A percentile compares a stretch with the other conserved stretches of the same genome.
These are phyloP conservation scores for Lactifluus piperatus DNA, from an alignment of 768 basidiomycete genomes.

Conservation along the genomic window DNA sequence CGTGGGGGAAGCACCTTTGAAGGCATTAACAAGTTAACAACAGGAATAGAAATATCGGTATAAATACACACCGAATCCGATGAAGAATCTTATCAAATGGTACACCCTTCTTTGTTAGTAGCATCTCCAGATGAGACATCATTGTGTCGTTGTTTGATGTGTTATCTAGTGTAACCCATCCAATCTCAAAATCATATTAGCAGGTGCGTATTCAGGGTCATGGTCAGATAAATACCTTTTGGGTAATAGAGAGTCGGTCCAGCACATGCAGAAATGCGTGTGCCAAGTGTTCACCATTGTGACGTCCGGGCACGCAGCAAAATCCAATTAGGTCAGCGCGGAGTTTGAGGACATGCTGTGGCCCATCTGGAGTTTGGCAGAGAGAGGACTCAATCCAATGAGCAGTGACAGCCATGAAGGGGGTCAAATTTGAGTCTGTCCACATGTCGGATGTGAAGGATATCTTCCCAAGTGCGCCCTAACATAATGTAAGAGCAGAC, in stretches of 20 bases:
- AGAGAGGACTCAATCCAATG: slow-evolving; percentile 38
- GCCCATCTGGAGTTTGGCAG: background rate
- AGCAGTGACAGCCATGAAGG: slow-evolving; percentile 37
- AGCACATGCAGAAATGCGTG: slow-evolving; percentile 27
- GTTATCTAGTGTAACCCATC: slow-evolving; percentile 30
- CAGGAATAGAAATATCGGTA: too few relatives aligned
- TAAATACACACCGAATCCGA: slow-evolving; percentile 14
- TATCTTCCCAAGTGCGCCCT: background rate
- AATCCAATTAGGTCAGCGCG: slow-evolving; percentile 31
- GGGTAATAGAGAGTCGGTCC: slow-evolving; percentile 25
- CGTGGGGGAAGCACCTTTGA: slow-evolving; percentile 20
- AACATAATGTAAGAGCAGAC: too few relatives aligned
- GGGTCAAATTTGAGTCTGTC: slow-evolving; percentile 29
- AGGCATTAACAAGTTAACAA: too few relatives aligned
- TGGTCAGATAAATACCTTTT: too few relatives aligned
- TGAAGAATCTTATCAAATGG: slow-evolving; percentile 18
- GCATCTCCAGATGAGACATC: background rate
- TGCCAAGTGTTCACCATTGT: slow-evolving; percentile 33
- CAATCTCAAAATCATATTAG: slow-evolving; percentile 26
- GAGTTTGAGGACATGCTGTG: slow-evolving; percentile 18
- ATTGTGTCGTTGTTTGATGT: slow-evolving; percentile 23
- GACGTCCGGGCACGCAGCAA: slow-evolving; percentile 28
- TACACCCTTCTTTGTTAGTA: slow-evolving; percentile 7
- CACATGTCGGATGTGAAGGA: slow-evolving; percentile 16
- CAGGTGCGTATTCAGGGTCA: too few relatives aligned